Evolutionary conservation across 164 flowering plant species (phyloP).

Genomic region (Akebia trifoliata): DNA sequence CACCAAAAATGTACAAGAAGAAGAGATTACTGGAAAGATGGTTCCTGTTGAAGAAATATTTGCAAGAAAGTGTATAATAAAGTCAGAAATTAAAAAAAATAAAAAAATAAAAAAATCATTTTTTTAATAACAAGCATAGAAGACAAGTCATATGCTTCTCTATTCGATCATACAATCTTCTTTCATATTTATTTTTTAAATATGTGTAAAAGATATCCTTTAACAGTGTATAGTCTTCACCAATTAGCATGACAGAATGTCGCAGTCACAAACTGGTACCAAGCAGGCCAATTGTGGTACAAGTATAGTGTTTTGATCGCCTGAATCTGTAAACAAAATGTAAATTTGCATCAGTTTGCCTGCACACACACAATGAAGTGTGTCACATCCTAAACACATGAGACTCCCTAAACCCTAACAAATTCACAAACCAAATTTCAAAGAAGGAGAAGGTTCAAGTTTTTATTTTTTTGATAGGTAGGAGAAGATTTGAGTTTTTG

Average conservation of each 20-base stretch:
- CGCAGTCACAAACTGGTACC: conserved; percentile 95
- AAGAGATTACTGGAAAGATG: conserved; percentile 98
- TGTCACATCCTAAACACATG: not conserved
- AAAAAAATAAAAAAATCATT: not conserved
- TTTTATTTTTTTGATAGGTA: too few species aligned
- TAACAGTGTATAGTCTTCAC: conserved; percentile 38
- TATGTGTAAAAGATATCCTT: not conserved
- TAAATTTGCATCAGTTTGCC: conserved; percentile 10
- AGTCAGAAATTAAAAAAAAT: not conserved
- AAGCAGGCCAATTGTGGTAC: conserved; percentile 72
- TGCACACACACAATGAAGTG: not conserved
- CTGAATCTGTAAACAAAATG: conserved; percentile 38
- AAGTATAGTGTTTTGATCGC: conserved; percentile 59
- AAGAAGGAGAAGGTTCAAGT: not conserved
- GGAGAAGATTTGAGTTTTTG: too few species aligned
- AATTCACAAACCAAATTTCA: not conserved
- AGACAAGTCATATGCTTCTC: not conserved
- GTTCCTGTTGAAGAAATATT: conserved; percentile 50
- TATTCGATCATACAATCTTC: not conserved
- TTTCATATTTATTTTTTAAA: not conserved
- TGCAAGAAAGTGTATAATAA: conserved; percentile 8
- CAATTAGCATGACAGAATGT: conserved; percentile 96
- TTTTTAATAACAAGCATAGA: not conserved
- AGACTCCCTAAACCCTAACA: not conserved
- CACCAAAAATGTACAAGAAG: conserved; percentile 96